Base-by-base conservation (phyloP, 1,284 basidiomycete species). In the Phenoliferia sp. region DNA sequence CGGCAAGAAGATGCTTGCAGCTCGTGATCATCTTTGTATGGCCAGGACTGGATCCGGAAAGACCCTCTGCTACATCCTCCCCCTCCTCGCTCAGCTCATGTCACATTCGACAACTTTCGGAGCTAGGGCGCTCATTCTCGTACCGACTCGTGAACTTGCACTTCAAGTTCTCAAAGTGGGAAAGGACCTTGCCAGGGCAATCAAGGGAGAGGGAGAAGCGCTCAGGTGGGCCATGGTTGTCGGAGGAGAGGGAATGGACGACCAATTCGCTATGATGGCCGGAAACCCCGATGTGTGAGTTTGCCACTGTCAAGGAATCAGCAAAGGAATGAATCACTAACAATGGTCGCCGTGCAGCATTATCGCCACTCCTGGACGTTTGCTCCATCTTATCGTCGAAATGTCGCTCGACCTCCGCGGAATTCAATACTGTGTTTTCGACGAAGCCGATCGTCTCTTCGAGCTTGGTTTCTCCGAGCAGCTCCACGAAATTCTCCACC, bases 41-140 rank as follows among this genome's bases (percentile, higher is more conserved):
- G 95, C 96, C 29, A 85, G 96, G 26, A 99, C 96, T 0, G 96
- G 96, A 65, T 97, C 94, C 0, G 96, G 96, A 69, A 99, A 99
- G 81, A 97, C 95, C 17, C 85, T 99, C 33, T 95, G 95, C 44
- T 99, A 96, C 80, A 86, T 99, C 82, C 84, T 99, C 28, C 96
- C 96, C 57, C 84, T 99, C 17, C 83, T 98, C 0, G 91, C 96
- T 70, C 85, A 90, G 32, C 85, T 99, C 15, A 87, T 90, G 31
- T 82, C 87, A 22, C 94, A 96, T 78, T 85, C 88, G 4, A 85
- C 86, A 16, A 81, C 86, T 0, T 93, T 94, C 73, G 95, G 94
- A 57, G 88, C 92, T 22, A 85, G 94, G 60, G 91, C 91, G 22
- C 80, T 99, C 56, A 90, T 99, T 63, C 81, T 99, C 48, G 86